A percentile compares a stretch with the other conserved stretches of the same genome.
These are phyloP conservation scores for Tetrahymena borealis DNA, from an alignment of 73 alveolate genomes.

Conservation along the genomic window DNA sequence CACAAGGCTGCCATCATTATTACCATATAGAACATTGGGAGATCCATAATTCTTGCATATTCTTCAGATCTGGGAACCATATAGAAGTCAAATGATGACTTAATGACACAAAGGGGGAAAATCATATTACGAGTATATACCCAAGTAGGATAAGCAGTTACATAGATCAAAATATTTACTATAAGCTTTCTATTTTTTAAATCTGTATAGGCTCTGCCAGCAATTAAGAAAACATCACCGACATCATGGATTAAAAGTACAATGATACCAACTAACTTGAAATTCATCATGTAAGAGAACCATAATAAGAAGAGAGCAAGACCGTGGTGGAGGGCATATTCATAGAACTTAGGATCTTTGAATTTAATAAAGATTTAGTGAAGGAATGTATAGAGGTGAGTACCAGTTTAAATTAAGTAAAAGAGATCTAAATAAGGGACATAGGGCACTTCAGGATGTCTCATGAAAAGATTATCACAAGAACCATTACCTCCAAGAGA, in stretches of 20 bases:
- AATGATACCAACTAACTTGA: conserved; percentile 4
- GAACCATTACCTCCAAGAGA: not conserved
- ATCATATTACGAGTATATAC: conserved; percentile 14
- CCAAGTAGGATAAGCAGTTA: conserved; percentile 17
- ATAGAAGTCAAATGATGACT: conserved; percentile 3
- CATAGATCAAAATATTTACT: not conserved
- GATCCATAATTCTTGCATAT: conserved; percentile 4
- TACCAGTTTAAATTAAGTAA: not conserved
- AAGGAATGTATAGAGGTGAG: not conserved
- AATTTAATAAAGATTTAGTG: not conserved
- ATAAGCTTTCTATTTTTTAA: not conserved
- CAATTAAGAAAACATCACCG: conserved; percentile 10
- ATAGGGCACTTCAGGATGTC: not conserved
- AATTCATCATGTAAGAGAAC: conserved; percentile 25
- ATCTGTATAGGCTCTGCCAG: conserved; percentile 28
- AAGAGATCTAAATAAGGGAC: not conserved
- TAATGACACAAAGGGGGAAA: conserved; percentile 6
- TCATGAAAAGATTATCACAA: not conserved
- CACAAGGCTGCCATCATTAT: not conserved
- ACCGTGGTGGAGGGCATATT: conserved; percentile 28
- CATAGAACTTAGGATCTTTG: conserved; percentile 26
- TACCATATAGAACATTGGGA: not conserved
- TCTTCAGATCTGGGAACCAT: not conserved
- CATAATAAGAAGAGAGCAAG: conserved; percentile 21
- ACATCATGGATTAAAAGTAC: conserved; percentile 23